These are phyloP conservation scores for Letharia columbiana DNA, from an alignment of 495 filamentous ascomycete species.

Conservation along the genomic window DNA sequence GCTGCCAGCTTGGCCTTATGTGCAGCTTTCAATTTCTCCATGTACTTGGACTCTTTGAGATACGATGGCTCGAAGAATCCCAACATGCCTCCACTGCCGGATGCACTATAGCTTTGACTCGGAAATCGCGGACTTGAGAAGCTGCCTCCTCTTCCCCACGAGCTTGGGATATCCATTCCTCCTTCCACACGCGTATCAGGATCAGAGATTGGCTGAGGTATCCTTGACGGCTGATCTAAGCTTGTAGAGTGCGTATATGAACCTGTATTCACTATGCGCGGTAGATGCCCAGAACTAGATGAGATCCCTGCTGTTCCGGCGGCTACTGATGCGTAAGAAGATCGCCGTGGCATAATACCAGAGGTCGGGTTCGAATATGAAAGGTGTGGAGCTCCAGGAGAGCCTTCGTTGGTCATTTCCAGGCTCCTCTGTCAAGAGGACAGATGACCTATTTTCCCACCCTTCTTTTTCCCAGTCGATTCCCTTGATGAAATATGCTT, in stretches of 20 bases:
- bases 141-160: conserved; percentile 34
- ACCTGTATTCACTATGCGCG: conserved; percentile 47
- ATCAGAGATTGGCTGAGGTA: conserved; percentile 25
- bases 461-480: background rate
- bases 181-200: conserved; percentile 32
- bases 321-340: conserved; percentile 77
- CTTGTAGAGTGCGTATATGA: conserved; percentile 36
- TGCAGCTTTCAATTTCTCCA: conserved; percentile 61
- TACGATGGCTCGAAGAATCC: conserved; percentile 70
- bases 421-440: conserved; percentile 1
- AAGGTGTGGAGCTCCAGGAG: conserved; percentile 40
- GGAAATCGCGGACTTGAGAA: conserved; percentile 29
- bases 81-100: conserved; percentile 10
- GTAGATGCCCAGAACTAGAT: conserved; percentile 35
- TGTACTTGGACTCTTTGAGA: conserved; percentile 65
- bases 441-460: background rate
- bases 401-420: conserved; percentile 38
- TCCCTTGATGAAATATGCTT: background rate
- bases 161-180: conserved; percentile 30
- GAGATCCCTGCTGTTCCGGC: conserved; percentile 49
- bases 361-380: conserved; percentile 34
- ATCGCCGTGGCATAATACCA: conserved; percentile 41
- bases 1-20: conserved; percentile 53
- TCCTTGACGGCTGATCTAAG: conserved; percentile 29
- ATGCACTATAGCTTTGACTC: conserved; percentile 15